Percentiles rank a stretch among this genome's conserved stretches.
These are phyloP conservation scores for Alliaria petiolata DNA, from an alignment of 345 rosid genomes.

Conservation along the genomic window DNA sequence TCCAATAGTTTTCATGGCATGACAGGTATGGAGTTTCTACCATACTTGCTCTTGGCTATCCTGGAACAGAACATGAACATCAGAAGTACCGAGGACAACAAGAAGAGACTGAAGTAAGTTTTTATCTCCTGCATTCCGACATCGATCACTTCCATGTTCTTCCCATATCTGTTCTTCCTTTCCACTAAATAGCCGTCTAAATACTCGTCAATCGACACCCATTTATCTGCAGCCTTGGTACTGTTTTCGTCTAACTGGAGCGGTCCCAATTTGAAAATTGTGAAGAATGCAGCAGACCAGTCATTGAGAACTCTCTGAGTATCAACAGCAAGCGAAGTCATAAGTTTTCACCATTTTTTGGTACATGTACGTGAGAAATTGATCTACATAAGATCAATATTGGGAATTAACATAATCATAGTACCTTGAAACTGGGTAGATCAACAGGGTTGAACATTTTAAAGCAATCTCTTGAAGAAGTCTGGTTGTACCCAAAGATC, in stretches of 20 bases:
- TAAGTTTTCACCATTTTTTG: not conserved
- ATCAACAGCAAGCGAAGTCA: conserved; percentile 14
- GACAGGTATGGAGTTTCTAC: conserved; percentile 53
- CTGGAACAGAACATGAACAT: conserved; percentile 96
- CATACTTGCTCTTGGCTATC: conserved; percentile 71
- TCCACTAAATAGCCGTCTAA: conserved; percentile 86
- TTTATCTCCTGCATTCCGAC: conserved; percentile 95
- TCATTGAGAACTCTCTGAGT: conserved; percentile 77
- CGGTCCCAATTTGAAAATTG: conserved; percentile 63
- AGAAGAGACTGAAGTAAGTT: conserved; percentile 93
- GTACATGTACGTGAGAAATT: too few relatives aligned
- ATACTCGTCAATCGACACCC: conserved; percentile 90
- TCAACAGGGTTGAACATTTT: conserved; percentile 93
- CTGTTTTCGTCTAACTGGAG: conserved; percentile 37
- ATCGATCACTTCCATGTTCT: conserved; percentile 85
- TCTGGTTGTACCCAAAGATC: conserved; percentile 75
- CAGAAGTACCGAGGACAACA: conserved; percentile 74
- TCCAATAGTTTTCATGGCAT: conserved; percentile 21
- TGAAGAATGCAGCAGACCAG: conserved; percentile 84
- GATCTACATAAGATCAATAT: not conserved
- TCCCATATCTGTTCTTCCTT: conserved; percentile 75
- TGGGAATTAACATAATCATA: not conserved
- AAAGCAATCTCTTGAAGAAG: conserved; percentile 78
- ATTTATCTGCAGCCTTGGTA: conserved; percentile 47
- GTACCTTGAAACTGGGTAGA: conserved; percentile 70